Evolutionary conservation across 352 stramenopile species (phyloP).

Genomic region (Peronosclerospora sorghi): DNA sequence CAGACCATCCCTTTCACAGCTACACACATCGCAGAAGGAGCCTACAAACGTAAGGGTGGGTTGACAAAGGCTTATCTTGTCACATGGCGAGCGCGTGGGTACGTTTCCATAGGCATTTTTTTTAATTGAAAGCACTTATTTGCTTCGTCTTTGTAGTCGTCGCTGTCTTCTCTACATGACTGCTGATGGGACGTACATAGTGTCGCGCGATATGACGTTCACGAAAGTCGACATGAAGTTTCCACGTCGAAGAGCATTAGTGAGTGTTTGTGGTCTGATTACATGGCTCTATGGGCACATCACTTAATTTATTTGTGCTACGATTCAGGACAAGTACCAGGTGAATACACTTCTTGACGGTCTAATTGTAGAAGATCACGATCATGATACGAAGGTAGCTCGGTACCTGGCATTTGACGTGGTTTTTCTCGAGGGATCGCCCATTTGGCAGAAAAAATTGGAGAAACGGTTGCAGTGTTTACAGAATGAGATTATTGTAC

Average conservation of each 20-base stretch:
- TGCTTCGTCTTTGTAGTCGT: slow-evolving; percentile 24
- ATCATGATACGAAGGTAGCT: slow-evolving; percentile 59
- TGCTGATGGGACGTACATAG: slow-evolving; percentile 58
- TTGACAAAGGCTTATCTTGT: slow-evolving; percentile 78
- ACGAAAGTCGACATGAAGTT: slow-evolving; percentile 86
- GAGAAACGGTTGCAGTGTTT: slow-evolving; percentile 82
- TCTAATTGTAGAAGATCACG: slow-evolving; percentile 78
- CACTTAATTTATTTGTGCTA: background rate
- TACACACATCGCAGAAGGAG: slow-evolving; percentile 63
- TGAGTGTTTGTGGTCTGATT: slow-evolving; percentile 12
- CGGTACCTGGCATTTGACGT: slow-evolving; percentile 81
- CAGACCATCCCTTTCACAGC: slow-evolving; percentile 80
- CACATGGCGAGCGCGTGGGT: slow-evolving; percentile 76
- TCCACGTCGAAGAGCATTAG: slow-evolving; percentile 53
- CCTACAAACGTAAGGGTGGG: slow-evolving; percentile 57
- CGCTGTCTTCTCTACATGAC: slow-evolving; percentile 71
- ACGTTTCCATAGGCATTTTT: slow-evolving; percentile 4
- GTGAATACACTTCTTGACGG: slow-evolving; percentile 78
- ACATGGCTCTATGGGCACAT: background rate
- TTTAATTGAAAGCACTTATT: background rate
- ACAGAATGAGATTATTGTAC: slow-evolving; percentile 83
- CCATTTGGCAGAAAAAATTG: slow-evolving; percentile 81
- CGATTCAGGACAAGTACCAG: slow-evolving; percentile 44
- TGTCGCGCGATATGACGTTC: slow-evolving; percentile 75
- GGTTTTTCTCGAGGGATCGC: slow-evolving; percentile 61